These are phyloP conservation scores for Bipolaris sorokiniana DNA, from an alignment of 2,329 filamentous ascomycete genomes.

Conservation along the genomic window DNA sequence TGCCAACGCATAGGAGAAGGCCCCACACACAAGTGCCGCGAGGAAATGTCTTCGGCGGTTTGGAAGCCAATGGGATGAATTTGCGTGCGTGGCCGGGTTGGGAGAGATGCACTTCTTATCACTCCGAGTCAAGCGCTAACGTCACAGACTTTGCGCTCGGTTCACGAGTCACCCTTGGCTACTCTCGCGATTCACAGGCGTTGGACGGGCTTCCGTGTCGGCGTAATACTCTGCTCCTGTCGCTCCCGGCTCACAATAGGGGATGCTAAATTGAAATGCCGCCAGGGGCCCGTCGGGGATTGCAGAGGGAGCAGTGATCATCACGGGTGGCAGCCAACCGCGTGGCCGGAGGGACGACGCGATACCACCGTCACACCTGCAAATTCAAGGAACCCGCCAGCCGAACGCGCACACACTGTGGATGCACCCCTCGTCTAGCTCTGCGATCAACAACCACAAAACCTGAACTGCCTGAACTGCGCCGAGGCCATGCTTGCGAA, in stretches of 20 bases:
- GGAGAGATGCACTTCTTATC: conserved; percentile 47
- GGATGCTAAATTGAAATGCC: conserved; percentile 31
- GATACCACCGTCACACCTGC: conserved; percentile 28
- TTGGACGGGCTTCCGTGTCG: conserved; percentile 26
- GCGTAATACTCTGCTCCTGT: conserved; percentile 31
- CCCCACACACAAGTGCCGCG: conserved; percentile 40
- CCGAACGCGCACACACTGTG: conserved; percentile 10
- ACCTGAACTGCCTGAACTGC: conserved; percentile 8
- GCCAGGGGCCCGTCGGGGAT: conserved; percentile 32
- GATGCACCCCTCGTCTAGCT: conserved; percentile 23
- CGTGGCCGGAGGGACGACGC: conserved; percentile 25
- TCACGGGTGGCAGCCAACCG: conserved; percentile 24
- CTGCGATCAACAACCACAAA: conserved; percentile 15
- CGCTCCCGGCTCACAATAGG: conserved; percentile 23
- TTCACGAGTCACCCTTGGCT: conserved; percentile 22
- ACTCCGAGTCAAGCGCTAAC: conserved; percentile 29
- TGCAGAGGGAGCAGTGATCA: conserved; percentile 37
- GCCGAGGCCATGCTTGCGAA: conserved; percentile 16
- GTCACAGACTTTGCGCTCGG: conserved; percentile 28
- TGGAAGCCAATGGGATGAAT: conserved; percentile 44
- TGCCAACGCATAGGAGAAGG: conserved; percentile 48
- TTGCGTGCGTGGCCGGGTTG: conserved; percentile 18
- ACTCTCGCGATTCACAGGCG: conserved; percentile 22
- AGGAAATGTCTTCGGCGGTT: conserved; percentile 35
- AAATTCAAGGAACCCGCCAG: conserved; percentile 13